These are phyloP conservation scores for Sphaerosporella brunnea DNA, from an alignment of 495 filamentous ascomycete species.

Conservation along the genomic window DNA sequence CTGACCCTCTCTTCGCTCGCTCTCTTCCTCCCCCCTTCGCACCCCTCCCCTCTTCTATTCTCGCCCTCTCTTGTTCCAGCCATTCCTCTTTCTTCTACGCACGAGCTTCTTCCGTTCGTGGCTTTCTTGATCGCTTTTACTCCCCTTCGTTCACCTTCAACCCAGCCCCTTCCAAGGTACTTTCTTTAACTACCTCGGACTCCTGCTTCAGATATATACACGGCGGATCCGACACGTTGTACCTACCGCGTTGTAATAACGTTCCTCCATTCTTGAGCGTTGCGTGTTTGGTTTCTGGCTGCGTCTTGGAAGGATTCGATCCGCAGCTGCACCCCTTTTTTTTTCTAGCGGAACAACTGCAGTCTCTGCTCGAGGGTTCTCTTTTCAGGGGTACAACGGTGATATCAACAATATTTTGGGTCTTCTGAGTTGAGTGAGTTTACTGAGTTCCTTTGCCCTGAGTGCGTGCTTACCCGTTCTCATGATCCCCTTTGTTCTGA, in stretches of 20 bases:
- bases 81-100: neutral
- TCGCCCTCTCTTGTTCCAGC: neutral
- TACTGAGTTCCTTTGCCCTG: neutral
- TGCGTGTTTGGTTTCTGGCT: neutral
- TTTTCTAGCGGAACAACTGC: too few species aligned
- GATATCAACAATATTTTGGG: neutral
- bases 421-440: neutral
- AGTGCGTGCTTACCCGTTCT: neutral
- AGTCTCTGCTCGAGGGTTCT: neutral
- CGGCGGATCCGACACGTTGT: neutral
- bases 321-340: neutral
- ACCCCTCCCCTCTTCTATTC: neutral
- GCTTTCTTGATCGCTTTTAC: neutral
- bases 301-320: neutral
- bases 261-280: slow-evolving; percentile 2
- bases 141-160: neutral
- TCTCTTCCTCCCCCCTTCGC: neutral
- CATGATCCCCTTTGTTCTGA: neutral
- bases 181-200: slow-evolving; percentile 6
- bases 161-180: neutral
- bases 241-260: slow-evolving; percentile 7
- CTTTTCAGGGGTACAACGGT: neutral
- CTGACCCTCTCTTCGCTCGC: neutral
- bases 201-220: neutral
- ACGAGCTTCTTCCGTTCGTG: neutral